These are phyloP conservation scores for Penicillium sp. DNA, from an alignment of 2,329 filamentous ascomycete genomes.

Conservation along the genomic window DNA sequence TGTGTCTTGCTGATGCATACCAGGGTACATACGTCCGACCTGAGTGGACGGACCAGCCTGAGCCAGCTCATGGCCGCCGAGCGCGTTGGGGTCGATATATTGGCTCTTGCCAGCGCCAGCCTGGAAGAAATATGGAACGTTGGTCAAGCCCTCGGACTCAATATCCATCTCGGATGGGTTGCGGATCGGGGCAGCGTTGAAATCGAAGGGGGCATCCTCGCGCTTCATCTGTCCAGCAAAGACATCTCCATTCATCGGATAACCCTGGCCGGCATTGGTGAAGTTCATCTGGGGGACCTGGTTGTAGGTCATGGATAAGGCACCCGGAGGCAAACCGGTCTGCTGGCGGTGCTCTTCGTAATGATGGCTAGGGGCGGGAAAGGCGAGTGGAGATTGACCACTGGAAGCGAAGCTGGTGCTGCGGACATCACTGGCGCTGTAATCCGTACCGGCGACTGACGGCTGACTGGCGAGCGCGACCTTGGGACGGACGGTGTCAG, in stretches of 20 bases:
- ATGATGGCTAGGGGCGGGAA: conserved; percentile 85
- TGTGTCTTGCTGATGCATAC: conserved; percentile 82
- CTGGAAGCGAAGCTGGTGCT: conserved; percentile 39
- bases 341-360: conserved; percentile 96
- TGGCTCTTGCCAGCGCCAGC: conserved; percentile 49
- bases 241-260: conserved; percentile 59
- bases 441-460: conserved; percentile 39
- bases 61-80: conserved; percentile 63
- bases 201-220: conserved; percentile 59
- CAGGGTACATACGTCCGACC: conserved; percentile 80
- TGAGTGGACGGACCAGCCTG: conserved; percentile 54
- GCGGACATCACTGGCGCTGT: conserved; percentile 32
- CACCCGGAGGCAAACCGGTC: conserved; percentile 86
- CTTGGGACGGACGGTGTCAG: conserved; percentile 38
- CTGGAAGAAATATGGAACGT: conserved; percentile 67
- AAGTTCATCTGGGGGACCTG: conserved; percentile 52
- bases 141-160: conserved; percentile 67
- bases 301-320: conserved; percentile 76
- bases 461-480: conserved; percentile 39
- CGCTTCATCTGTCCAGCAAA: conserved; percentile 53
- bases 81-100: conserved; percentile 73
- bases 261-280: conserved; percentile 37
- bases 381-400: conserved; percentile 54
- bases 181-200: conserved; percentile 63
- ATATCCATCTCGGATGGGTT: conserved; percentile 63